Evolutionary conservation across 2,329 filamentous ascomycete genomes (phyloP), one percentile per base, ranked within the genome.

Genomic region (Colletotrichum australisinense): DNA sequence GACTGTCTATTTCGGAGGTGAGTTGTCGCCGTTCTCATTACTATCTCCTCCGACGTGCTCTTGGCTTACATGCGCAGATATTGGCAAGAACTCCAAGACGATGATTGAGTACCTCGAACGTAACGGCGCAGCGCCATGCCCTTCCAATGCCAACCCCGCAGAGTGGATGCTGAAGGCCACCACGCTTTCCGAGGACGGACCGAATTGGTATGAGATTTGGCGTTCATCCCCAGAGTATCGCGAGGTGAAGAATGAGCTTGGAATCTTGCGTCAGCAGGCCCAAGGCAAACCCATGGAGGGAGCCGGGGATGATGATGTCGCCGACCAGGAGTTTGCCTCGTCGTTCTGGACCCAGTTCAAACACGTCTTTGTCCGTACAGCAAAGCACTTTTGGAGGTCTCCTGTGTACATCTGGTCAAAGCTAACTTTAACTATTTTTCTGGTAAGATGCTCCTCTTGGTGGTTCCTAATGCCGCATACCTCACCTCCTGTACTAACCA

Each of bases 321-420:
- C 63, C 6, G 58, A 72, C 78, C 85, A 87, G 35, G 92, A 94
- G 82, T 95, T 95, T 73, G 93, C 93, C 2, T 92, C 93, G 53
- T 90, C 93, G 0, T 93, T 95, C 78, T 76, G 75, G 8, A 79
- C 84, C 14, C 93, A 95, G 78, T 82, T 94, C 24, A 83, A 80
- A 53, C 85, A 91, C 75, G 91, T 92, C 46, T 87, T 88, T 22
- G 77, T 85, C 30, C 90, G 93, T 76, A 89, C 93, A 14, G 93
- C 93, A 82, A 86, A 92, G 76, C 92, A 94, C 79, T 93, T 93
- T 84, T 94, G 92, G 92, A 89, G 93, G 59, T 93, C 89, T 1
- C 92, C 92, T 0, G 86, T 88, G 3, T 94, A 94, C 82, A 92
- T 94, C 78, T 94, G 92, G 83, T 90, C 90, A 56, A 93, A 93